Evolutionary conservation across 1,284 basidiomycete genomes (phyloP), one percentile per base, ranked within the genome.

Genomic region (Blastosporella zonata): DNA sequence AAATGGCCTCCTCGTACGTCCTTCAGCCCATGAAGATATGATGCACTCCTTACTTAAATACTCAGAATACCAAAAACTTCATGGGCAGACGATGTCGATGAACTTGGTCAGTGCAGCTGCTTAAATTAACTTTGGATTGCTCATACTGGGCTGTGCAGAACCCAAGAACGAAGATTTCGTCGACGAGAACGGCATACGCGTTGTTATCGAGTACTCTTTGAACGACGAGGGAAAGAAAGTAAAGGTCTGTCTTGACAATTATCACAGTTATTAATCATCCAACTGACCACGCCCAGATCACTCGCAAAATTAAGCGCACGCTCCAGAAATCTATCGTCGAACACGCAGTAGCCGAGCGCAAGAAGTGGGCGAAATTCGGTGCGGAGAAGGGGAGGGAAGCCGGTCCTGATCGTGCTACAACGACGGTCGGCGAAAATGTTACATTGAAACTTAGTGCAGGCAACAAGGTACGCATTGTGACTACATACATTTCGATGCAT

Each of bases 211-310:
- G 64, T 94, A 90, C 69, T 77, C 77, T 41, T 71, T 89, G 47
- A 95, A 97, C 61, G 94, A 98, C 40, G 87, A 95, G 20, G 96
- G 93, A 15, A 93, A 95, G 71, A 93, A 90, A 68, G 85, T 99
- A 67, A 99, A 99, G 77, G 93, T 90, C 55, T 20, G 61, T 49
- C 17, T 25, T 25, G 20, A n/a, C 2, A 23, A 40, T 35, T n/a
- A 21, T 13, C 13, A 20, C 31, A 22, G 4, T 15, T n/a, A 6
- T 6, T 9, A 20, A 6, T 47, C 13, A 38, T 35, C 23, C 36
- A 21, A 47, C 31, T 34, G 17, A 18, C 21, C 36, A 31, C 36
- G 6, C 12, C 22, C 51, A 93, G 90, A 83, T 93, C 56, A 97
- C 90, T 10, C 81, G 92, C 54, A 85, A 86, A 60, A 93, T 90